Evolutionary conservation across 768 basidiomycete genomes (phyloP).

Genomic region (Hysterangium stoloniferum): DNA sequence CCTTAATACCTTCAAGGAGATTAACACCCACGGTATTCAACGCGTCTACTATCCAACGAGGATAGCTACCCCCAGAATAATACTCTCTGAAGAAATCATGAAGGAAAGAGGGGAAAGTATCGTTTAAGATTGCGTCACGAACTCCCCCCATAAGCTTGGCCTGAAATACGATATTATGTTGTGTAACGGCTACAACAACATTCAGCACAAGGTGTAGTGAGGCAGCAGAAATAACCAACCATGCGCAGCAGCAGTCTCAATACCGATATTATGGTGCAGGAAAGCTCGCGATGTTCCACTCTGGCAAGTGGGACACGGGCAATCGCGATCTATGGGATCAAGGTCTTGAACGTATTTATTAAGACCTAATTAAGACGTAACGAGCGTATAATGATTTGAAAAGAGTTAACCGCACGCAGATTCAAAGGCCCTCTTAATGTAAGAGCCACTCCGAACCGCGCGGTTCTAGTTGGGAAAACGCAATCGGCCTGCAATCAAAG

Average conservation of each 20-base stretch:
- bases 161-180: conserved; percentile 82
- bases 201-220: background rate
- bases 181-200: conserved; percentile 54
- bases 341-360: conserved; percentile 66
- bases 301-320: conserved; percentile 82
- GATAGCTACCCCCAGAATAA: conserved; percentile 67
- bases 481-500: conserved; percentile 63
- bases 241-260: conserved; percentile 83
- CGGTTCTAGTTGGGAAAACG: conserved; percentile 89
- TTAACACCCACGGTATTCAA: conserved; percentile 78
- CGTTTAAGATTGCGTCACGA: conserved; percentile 70
- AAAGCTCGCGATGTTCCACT: conserved; percentile 62
- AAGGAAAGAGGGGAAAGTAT: conserved; percentile 72
- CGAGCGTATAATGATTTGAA: background rate
- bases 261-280: conserved; percentile 66
- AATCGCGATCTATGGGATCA: conserved; percentile 60
- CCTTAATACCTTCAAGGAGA: conserved; percentile 47
- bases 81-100: conserved; percentile 69
- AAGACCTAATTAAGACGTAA: conserved; percentile 37
- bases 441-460: conserved; percentile 83
- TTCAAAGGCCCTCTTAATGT: conserved; percentile 79
- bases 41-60: conserved; percentile 85
- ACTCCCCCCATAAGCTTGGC: conserved; percentile 83
- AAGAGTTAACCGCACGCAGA: conserved; percentile 44
- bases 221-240: conserved; percentile 36